Evolutionary conservation across 2,329 filamentous ascomycete species (phyloP).

Genomic region (Aquanectria penicillioides): DNA sequence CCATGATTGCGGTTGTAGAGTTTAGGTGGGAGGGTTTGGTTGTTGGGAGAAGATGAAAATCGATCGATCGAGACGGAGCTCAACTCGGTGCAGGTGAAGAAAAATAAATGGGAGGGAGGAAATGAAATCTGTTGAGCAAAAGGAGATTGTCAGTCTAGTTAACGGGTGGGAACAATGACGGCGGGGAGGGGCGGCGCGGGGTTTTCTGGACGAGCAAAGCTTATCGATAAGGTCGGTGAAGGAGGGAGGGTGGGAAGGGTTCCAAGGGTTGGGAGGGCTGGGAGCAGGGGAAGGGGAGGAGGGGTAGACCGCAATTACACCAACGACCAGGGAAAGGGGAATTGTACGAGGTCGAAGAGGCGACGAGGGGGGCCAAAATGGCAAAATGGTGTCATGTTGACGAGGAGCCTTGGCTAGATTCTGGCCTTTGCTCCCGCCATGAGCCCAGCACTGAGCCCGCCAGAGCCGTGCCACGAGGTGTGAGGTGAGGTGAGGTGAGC

Average conservation of each 20-base stretch:
- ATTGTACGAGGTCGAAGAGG: slow-evolving; percentile 34
- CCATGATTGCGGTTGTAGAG: slow-evolving; percentile 47
- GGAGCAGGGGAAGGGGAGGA: slow-evolving; percentile 29
- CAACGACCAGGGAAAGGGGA: slow-evolving; percentile 16
- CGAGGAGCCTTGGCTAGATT: slow-evolving; percentile 10
- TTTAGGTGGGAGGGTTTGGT: slow-evolving; percentile 22
- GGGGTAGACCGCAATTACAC: slow-evolving; percentile 1
- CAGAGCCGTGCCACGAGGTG: too few species aligned
- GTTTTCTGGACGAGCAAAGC: slow-evolving; percentile 34
- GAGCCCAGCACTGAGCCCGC: neutral
- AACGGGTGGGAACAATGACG: slow-evolving; percentile 35
- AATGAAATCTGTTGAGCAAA: slow-evolving; percentile 37
- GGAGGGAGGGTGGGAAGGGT: slow-evolving; percentile 1
- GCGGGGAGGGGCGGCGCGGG: slow-evolving; percentile 37
- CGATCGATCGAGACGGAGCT: slow-evolving; percentile 23
- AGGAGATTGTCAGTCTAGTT: slow-evolving; percentile 32
- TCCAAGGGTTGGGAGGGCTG: too few species aligned
- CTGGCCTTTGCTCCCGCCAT: slow-evolving; percentile 7
- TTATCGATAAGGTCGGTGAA: slow-evolving; percentile 39
- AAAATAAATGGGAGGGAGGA: slow-evolving; percentile 14
- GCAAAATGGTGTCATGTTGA: slow-evolving; percentile 37
- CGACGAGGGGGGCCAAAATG: too few species aligned
- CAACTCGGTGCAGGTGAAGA: slow-evolving; percentile 31
- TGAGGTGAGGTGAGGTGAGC: slow-evolving; percentile 38
- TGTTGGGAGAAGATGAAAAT: slow-evolving; percentile 18